These are phyloP conservation scores for Termitomyces sp. DNA, from an alignment of 768 basidiomycete genomes.

Conservation along the genomic window DNA sequence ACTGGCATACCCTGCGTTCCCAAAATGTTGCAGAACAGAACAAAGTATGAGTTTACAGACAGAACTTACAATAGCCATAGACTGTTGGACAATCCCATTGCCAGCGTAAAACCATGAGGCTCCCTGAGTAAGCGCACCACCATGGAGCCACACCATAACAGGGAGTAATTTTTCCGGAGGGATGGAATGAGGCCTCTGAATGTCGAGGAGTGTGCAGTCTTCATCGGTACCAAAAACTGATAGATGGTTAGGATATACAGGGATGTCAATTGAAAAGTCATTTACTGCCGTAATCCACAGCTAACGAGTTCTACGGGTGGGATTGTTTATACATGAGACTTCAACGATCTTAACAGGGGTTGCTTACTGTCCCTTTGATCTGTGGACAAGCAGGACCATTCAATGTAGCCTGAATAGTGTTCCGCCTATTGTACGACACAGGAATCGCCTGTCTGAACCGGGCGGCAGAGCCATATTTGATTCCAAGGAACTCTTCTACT, in stretches of 20 bases:
- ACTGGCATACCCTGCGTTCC: slow-evolving; percentile 11
- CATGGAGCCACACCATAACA: slow-evolving; percentile 17
- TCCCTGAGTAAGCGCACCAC: slow-evolving; percentile 16
- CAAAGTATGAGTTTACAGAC: not conserved
- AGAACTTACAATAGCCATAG: slow-evolving; percentile 10
- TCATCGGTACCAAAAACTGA: slow-evolving; percentile 15
- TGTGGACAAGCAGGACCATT: slow-evolving; percentile 14
- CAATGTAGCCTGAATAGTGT: slow-evolving; percentile 6
- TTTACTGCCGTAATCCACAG: slow-evolving; percentile 15
- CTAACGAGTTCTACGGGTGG: slow-evolving; percentile 11
- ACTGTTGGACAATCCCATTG: slow-evolving; percentile 13
- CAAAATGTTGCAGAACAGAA: not conserved
- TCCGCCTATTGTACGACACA: slow-evolving; percentile 4
- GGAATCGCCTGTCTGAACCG: slow-evolving; percentile 13
- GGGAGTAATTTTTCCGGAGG: slow-evolving; percentile 8
- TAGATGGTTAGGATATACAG: not conserved
- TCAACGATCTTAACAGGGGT: too few relatives aligned
- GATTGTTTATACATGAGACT: not conserved
- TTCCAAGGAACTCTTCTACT: slow-evolving; percentile 14
- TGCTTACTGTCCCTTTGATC: slow-evolving; percentile 14
- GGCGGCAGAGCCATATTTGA: slow-evolving; percentile 13
- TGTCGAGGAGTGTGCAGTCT: slow-evolving; percentile 15
- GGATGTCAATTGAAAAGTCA: not conserved
- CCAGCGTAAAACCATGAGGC: slow-evolving; percentile 16
- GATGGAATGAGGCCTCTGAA: slow-evolving; percentile 12